Evolutionary conservation across 495 filamentous ascomycete species (phyloP), one percentile per base, ranked within the genome.

Genomic region (Penicillium coffeae): DNA sequence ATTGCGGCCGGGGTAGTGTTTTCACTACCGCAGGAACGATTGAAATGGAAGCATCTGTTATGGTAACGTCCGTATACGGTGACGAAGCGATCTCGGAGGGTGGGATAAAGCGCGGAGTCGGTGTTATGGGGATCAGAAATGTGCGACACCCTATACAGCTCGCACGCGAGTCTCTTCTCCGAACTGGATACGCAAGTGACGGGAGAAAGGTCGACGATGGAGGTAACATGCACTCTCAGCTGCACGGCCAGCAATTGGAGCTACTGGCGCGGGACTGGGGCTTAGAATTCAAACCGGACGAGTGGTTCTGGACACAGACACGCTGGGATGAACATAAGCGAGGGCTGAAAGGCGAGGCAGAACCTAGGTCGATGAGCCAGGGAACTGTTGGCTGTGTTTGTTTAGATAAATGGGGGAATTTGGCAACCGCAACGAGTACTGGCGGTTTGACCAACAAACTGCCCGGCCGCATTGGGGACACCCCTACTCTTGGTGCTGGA

Each of bases 361-460:
- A 66, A 42, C 41, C 39, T 15, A 14, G 63, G 2, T 48, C 46
- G 6, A 39, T 65, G 42, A 67, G 87, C 10, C 90, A 94, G 63
- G 91, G 90, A 0, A 95, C 91, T 0, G 86, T 87, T 22, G 90
- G 90, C 0, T 87, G 86, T 32, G 87, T 94, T 0, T 89, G 85
- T 45, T 63, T 95, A 25, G 90, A 93, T 63, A 69, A 63, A 44
- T 71, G 82, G 32, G 90, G 90, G 2, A 80, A 83, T 10, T 52
- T 93, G 12, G 89, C 86, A 44, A 80, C 79, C 38, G 91, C 90
- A 6, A 95, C 90, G 0, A 90, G 85, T 51, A 95, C 90, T 0
- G 90, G 90, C 1, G 90, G 90, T 0, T 50, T 94, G 63, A 95
- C 90, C 15, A 95, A 96, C 56, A 96, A 96, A 70, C 60, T 90